Base-by-base conservation (phyloP, 768 basidiomycete species). In the Xerocomus spinulosus region DNA sequence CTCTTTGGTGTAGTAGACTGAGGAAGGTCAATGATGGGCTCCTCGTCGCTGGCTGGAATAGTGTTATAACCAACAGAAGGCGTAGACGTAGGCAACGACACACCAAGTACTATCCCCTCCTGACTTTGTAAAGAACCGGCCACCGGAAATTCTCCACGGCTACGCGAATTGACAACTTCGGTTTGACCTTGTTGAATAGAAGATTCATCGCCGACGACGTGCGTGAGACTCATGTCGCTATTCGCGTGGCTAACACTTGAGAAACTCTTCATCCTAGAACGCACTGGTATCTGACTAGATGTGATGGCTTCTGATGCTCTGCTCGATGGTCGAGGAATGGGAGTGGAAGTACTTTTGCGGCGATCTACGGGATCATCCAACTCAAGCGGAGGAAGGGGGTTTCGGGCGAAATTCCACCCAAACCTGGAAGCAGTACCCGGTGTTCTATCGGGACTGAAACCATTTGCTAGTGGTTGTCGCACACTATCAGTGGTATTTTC, bases 221-320 rank as follows among this genome's bases (percentile, higher is more conserved):
- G 37, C 4, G 63, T 63, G 35, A 66, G 10, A 18, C 57, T 63
- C 46, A 51, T 51, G 48, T 56, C 51, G 14, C 53, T 64, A 4
- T 52, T 28, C 7, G 34, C 55, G 17, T 60, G 49, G 13, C 50
- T 48, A 39, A 51, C 34, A 36, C 39, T 50, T n/a, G 51, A 58
- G 39, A 51, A 57, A 5, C 46, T 52, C 55, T 73, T 74, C 42
- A 62, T 55, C 17, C 71, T 67, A 15, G 76, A 68, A 20, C 68
- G 68, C 5, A 76, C 67, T 13, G 78, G 77, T 44, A 80, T 77
- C 25, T 71, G 67, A 44, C 76, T 78, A 8, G 64, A 51, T 15
- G 48, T 45, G 37, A 49, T 44, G 14, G 52, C 43, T 17, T 59
- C 60, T 5, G 68, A 60, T 23, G 50, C 38, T 21, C 60, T 57